Evolutionary conservation across 108 stramenopile genomes (phyloP).

Genomic region (Fistulifera solaris): DNA sequence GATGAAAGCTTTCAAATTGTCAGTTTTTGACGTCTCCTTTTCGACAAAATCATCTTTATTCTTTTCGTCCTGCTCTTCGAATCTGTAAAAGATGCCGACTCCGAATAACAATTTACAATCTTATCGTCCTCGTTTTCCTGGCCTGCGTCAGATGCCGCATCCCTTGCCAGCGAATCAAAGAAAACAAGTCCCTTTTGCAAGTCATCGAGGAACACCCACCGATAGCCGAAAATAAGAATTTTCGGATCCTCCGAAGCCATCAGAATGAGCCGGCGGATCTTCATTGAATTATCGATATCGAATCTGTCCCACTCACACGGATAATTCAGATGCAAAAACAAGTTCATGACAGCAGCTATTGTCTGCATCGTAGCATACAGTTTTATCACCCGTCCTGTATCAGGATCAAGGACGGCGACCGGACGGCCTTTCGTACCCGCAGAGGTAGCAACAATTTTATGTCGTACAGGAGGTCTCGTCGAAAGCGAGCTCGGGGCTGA

Average conservation of each 20-base stretch:
- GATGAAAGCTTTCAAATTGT: slow-evolving; percentile 16
- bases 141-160: no score
- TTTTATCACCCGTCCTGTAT: slow-evolving; percentile 57
- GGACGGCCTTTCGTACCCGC: slow-evolving; percentile 7
- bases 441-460: slow-evolving; percentile 17
- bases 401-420: slow-evolving; percentile 67
- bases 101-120: no score
- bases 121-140: no score
- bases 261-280: slow-evolving; percentile 15
- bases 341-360: slow-evolving; percentile 31
- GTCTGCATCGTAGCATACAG: slow-evolving; percentile 43
- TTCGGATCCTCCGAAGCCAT: slow-evolving; percentile 22
- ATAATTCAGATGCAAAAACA: slow-evolving; percentile 39
- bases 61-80: not conserved
- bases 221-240: slow-evolving; percentile 55
- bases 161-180: no score
- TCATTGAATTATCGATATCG: slow-evolving; percentile 7
- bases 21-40: slow-evolving; percentile 15
- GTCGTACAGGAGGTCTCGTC: slow-evolving; percentile 18
- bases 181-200: slow-evolving; percentile 33
- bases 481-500: not conserved
- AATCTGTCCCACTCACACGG: slow-evolving; percentile 30
- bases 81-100: not conserved
- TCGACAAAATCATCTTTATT: slow-evolving; percentile 8
- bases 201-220: slow-evolving; percentile 56